These are phyloP conservation scores for Babesia caballi DNA, from an alignment of 169 alveolate species.

Conservation along the genomic window DNA sequence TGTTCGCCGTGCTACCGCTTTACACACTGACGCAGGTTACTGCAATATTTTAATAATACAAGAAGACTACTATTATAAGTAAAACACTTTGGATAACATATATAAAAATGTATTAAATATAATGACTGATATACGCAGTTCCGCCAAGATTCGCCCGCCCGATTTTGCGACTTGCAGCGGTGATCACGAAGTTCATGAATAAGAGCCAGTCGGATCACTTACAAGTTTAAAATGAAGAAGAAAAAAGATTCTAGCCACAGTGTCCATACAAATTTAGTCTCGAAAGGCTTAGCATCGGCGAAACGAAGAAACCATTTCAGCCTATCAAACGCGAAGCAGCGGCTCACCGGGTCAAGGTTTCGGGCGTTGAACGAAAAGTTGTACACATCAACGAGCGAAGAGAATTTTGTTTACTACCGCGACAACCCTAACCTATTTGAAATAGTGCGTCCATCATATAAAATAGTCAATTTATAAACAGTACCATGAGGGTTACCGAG, in stretches of 20 bases:
- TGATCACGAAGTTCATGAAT: too few relatives aligned
- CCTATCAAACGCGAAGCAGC: constrained; percentile 11
- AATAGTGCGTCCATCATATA: not conserved
- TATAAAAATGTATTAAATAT: too few relatives aligned
- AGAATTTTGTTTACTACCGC: not conserved
- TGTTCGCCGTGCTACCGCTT: too few relatives aligned
- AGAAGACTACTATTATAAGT: too few relatives aligned
- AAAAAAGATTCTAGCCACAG: not conserved
- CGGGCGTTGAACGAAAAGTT: constrained; percentile 49
- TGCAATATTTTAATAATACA: too few relatives aligned
- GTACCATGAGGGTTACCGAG: constrained; percentile 72
- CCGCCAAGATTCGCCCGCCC: too few relatives aligned
- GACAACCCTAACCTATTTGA: constrained; percentile 26
- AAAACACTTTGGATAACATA: too few relatives aligned
- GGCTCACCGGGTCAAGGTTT: constrained; percentile 60
- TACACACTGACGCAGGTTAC: too few relatives aligned
- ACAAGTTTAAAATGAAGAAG: not conserved
- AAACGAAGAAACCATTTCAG: not conserved
- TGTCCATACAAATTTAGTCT: not conserved
- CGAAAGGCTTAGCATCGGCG: not conserved
- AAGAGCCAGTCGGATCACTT: too few relatives aligned
- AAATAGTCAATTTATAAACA: not conserved
- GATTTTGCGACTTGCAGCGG: too few relatives aligned
- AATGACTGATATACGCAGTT: too few relatives aligned
- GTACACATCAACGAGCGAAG: constrained; percentile 30